A percentile compares a stretch with the other conserved stretches of the same genome.
Evolutionary conservation across 2,329 filamentous ascomycete species (phyloP).

Genomic region (Diaporthe ilicicola): DNA sequence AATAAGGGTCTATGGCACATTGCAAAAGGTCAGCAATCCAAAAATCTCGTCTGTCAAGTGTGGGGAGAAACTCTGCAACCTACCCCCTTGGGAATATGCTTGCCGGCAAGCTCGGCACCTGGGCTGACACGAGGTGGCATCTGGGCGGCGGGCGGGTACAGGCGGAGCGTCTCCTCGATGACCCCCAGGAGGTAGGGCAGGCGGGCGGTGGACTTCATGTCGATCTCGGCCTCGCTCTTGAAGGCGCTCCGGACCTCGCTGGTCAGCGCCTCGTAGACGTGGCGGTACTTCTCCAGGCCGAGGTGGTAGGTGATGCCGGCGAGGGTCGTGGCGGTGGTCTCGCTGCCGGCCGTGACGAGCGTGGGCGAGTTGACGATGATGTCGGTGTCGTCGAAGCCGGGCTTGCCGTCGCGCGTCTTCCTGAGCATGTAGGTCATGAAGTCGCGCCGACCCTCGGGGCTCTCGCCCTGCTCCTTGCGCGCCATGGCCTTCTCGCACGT

Average conservation of each 20-base stretch:
- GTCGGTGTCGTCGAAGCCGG: conserved; percentile 22
- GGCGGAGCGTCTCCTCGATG: conserved; percentile 83
- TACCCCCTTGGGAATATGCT: conserved; percentile 27
- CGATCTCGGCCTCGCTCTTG: conserved; percentile 38
- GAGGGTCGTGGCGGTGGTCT: conserved; percentile 56
- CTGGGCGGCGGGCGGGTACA: conserved; percentile 27
- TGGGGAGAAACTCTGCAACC: not conserved
- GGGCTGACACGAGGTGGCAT: conserved; percentile 10
- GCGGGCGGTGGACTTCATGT: conserved; percentile 24
- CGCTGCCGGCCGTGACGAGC: conserved; percentile 53
- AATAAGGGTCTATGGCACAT: not conserved
- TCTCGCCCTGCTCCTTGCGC: conserved; percentile 23
- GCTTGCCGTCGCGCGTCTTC: conserved; percentile 23
- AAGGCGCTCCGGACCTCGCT: conserved; percentile 42
- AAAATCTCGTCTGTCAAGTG: too few species aligned
- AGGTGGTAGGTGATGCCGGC: conserved; percentile 40
- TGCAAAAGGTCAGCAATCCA: not conserved
- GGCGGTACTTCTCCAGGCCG: conserved; percentile 38
- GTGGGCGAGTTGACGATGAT: conserved; percentile 25
- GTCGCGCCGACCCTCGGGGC: conserved; percentile 27
- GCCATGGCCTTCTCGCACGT: conserved; percentile 17
- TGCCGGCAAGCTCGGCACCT: conserved; percentile 11
- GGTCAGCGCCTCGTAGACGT: conserved; percentile 36
- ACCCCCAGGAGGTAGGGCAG: conserved; percentile 79
- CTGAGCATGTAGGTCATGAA: conserved; percentile 35